These are phyloP conservation scores for Helianthus annuus DNA, from an alignment of 129 eudicot species.

Conservation along the genomic window DNA sequence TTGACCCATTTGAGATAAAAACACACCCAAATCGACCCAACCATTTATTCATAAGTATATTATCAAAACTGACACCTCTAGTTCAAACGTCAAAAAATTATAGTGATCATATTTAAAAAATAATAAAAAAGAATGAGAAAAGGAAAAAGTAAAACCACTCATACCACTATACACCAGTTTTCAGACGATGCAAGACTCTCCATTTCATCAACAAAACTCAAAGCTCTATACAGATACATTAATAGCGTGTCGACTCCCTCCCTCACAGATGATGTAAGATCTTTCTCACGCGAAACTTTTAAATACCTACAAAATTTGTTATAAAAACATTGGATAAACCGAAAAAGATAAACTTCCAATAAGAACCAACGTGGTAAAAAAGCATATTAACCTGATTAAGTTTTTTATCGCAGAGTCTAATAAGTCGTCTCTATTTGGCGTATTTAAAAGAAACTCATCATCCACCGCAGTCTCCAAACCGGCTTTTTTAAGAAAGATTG, in stretches of 20 bases:
- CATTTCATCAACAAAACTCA: slow-evolving; percentile 83
- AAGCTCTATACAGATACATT: slow-evolving; percentile 89
- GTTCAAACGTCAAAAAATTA: neutral
- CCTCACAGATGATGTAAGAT: slow-evolving; percentile 58
- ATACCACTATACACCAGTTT: slow-evolving; percentile 93
- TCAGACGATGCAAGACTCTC: slow-evolving; percentile 94
- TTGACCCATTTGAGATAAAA: neutral
- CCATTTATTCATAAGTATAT: neutral
- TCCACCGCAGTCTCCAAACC: slow-evolving; percentile 88
- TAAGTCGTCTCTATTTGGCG: slow-evolving; percentile 76
- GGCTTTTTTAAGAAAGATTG: slow-evolving; percentile 83
- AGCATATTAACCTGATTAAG: slow-evolving; percentile 62
- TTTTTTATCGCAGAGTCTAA: slow-evolving; percentile 83
- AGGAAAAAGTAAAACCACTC: slow-evolving; percentile 27
- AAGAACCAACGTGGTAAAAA: neutral
- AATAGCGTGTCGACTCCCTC: slow-evolving; percentile 98
- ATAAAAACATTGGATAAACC: neutral
- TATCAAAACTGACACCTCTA: neutral
- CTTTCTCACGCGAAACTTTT: slow-evolving; percentile 69
- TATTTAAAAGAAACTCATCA: slow-evolving; percentile 68
- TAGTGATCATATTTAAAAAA: slow-evolving; percentile 7
- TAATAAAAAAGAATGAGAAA: neutral
- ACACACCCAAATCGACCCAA: neutral
- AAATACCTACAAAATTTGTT: slow-evolving; percentile 53
- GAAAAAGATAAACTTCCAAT: neutral